Percentiles rank a stretch among this genome's conserved stretches.
Conservation (phyloP, 163 green algal genomes). For the Smithsoniella earleae region DNA sequence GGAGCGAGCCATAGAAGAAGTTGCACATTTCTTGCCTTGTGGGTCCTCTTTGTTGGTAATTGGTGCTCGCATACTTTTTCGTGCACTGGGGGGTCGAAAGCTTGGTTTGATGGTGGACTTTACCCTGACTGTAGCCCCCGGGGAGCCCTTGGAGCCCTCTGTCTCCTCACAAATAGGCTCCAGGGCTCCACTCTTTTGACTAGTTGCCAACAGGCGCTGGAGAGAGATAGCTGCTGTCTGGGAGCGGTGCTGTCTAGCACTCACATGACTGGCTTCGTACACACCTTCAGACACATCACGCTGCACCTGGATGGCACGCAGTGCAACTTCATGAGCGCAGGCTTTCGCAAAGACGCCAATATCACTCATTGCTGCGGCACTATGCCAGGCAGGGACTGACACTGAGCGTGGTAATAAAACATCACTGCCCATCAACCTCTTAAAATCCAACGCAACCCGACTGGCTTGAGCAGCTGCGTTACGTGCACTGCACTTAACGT, state of each 20-base stretch:
- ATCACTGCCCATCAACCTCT: neutral
- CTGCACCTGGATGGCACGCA: slow-evolving; percentile 20
- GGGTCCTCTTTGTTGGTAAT: no score
- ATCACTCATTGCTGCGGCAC: slow-evolving; percentile 11
- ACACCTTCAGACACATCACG: neutral
- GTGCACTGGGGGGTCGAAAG: no score
- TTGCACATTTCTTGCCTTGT: no score
- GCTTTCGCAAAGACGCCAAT: neutral
- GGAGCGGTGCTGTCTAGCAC: neutral
- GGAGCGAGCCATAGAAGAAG: no score
- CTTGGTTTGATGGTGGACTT: no score
- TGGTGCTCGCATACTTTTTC: no score
- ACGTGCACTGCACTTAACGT: neutral
- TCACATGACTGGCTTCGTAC: neutral
- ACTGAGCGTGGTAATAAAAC: neutral
- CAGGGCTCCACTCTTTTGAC: no score
- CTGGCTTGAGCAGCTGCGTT: neutral
- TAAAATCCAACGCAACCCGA: neutral
- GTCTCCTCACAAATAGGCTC: no score
- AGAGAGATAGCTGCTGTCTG: neutral
- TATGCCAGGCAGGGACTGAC: neutral
- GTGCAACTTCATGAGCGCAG: slow-evolving; percentile 7
- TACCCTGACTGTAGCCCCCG: no score
- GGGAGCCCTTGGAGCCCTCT: no score
- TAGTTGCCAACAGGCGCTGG: neutral